Conservation (phyloP, 768 basidiomycete genomes). For the Udeniomyces megalosporus region DNA sequence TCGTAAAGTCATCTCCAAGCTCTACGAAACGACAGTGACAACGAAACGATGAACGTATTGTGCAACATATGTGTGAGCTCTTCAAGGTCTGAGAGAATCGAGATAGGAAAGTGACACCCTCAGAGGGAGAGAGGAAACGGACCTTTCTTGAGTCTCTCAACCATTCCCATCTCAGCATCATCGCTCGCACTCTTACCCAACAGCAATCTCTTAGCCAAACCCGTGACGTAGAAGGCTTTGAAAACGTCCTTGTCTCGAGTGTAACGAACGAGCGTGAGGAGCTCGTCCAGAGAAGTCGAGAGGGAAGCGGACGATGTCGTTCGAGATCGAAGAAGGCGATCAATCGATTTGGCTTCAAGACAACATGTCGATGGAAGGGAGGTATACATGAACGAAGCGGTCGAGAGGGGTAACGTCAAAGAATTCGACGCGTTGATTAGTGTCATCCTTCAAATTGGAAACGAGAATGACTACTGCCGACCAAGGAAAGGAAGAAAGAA, state of each 20-base stretch:
- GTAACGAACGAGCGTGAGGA: conserved; percentile 60
- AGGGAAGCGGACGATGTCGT: conserved; percentile 38
- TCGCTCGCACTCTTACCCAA: conserved; percentile 70
- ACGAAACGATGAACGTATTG: not conserved
- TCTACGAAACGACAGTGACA: conserved; percentile 35
- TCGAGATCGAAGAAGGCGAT: conserved; percentile 63
- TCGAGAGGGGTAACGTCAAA: too few relatives aligned
- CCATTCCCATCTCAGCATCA: conserved; percentile 68
- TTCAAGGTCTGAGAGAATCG: not conserved
- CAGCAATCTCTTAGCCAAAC: conserved; percentile 69
- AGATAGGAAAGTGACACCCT: not conserved
- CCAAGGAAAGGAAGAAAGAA: not conserved
- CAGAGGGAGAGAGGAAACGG: conserved; percentile 29
- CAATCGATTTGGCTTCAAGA: conserved; percentile 60
- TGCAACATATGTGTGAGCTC: not conserved
- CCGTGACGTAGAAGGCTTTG: conserved; percentile 75
- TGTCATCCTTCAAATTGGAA: too few relatives aligned
- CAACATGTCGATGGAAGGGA: not conserved
- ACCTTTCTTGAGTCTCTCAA: conserved; percentile 71
- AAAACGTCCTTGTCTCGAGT: conserved; percentile 47
- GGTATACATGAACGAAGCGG: too few relatives aligned
- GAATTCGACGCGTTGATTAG: too few relatives aligned
- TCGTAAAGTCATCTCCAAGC: conserved; percentile 88
- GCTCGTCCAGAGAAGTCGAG: conserved; percentile 45
- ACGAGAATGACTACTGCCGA: not conserved